Conservation (phyloP, 345 rosid genomes). For the Passiflora organensis region DNA sequence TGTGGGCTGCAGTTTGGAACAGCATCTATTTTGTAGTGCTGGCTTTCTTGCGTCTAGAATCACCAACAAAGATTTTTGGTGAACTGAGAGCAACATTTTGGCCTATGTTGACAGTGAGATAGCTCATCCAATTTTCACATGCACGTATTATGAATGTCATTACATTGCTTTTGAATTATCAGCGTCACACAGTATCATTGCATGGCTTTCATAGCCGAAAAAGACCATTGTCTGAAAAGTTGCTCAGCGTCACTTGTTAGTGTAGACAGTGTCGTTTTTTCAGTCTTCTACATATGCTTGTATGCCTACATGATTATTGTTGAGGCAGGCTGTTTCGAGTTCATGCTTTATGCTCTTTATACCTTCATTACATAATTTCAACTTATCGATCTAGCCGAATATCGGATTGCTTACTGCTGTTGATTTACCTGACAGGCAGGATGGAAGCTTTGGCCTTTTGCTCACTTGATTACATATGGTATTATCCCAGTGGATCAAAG, state of each 20-base stretch:
- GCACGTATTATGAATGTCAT: neutral
- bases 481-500: conserved; percentile 76
- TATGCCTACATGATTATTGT: neutral
- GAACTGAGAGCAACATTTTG: conserved; percentile 64
- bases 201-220: neutral
- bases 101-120: conserved; percentile 73
- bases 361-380: too few species aligned
- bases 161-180: too few species aligned
- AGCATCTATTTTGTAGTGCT: conserved; percentile 62
- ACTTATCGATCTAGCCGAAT: too few species aligned
- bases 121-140: neutral
- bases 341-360: neutral
- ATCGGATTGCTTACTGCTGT: neutral
- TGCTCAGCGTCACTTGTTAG: too few species aligned
- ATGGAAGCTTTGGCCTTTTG: conserved; percentile 97
- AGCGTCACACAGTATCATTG: neutral
- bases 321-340: neutral
- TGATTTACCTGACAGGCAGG: conserved; percentile 55
- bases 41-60: conserved; percentile 72
- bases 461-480: conserved; percentile 80
- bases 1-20: conserved; percentile 89
- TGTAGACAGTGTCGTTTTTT: too few species aligned
- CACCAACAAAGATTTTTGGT: conserved; percentile 43
- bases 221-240: neutral
- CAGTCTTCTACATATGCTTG: neutral